Evolutionary conservation across 768 basidiomycete genomes (phyloP), one percentile per base, ranked within the genome.

Genomic region (Leccinellum rugosiceps): DNA sequence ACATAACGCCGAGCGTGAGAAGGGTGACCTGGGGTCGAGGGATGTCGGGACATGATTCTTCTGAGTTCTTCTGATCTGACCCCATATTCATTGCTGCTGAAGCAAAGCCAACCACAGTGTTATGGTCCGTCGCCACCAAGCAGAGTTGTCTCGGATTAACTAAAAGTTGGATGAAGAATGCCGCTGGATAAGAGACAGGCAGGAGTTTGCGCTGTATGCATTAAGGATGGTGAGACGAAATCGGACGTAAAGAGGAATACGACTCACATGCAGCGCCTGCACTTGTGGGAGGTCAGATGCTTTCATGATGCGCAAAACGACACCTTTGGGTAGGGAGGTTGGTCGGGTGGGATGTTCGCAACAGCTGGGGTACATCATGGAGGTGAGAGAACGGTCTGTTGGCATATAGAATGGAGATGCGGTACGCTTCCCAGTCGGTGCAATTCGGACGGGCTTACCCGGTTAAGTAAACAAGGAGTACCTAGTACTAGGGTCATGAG

Each of bases 141-240:
- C 71, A 73, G 25, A 74, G 68, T 15, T 62, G 72, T 43, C 57
- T 57, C 1, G 70, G 59, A 10, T 72, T 66, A 7, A 74, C 52
- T 9, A 74, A 63, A 19, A 72, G 68, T 34, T 72, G 71, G 23
- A 74, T 41, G 48, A 74, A 72, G 53, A 72, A 72, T n/a, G 72
- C 54, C 2, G 55, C 17, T 10, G 71, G 71, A 52, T 72, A 72
- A 50, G 66, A 57, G 49, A 64, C 55, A 11, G 71, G 66, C 9
- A 72, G 59, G 34, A 72, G 65, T 31, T 46, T 60, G 30, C 57
- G 63, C 71, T 72, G 44, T 3, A 21, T n/a, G 25, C 19, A 25
- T 44, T 19, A 15, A 34, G 26, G 14, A 34, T 25, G 3, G 55
- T 59, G 17, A 68, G 60, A 50, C 34, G 19, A 50, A 31, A 15